phyloP scores from a whole-genome alignment of 371 early-diverging fungal species.

The Apophysomyces elegans region DNA sequence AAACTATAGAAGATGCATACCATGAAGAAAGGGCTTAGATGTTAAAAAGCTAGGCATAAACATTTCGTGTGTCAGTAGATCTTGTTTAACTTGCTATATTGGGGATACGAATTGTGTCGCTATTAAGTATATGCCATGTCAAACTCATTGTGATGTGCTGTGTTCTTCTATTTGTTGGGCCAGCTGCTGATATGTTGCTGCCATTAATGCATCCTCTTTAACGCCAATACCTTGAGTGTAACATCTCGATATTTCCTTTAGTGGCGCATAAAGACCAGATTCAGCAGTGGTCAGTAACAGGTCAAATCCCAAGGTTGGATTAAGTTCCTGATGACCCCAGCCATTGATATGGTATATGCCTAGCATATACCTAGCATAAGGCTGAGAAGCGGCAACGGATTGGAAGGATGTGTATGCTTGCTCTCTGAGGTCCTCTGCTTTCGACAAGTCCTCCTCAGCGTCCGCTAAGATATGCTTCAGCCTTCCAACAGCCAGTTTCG shows the following conservation, averaged over 20 bases:
- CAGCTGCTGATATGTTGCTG: constrained; percentile 3
- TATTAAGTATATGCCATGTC: too few relatives aligned
- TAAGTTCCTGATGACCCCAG: constrained; percentile 20
- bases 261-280: constrained; percentile 17
- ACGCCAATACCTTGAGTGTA: constrained; percentile 30
- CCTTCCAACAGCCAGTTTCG: constrained; percentile 19
- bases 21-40: neutral
- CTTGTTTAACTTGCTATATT: too few relatives aligned
- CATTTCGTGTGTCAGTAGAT: too few relatives aligned
- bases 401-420: constrained; percentile 22
- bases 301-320: constrained; percentile 18
- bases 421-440: constrained; percentile 2
- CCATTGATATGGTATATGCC: constrained; percentile 32
- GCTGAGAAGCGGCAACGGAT: constrained; percentile 1
- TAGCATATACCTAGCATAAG: constrained; percentile 26
- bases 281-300: constrained; percentile 16
- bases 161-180: neutral
- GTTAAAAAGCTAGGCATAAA: too few relatives aligned
- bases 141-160: too few relatives aligned
- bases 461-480: constrained; percentile 22
- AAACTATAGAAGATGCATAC: constrained; percentile 25
- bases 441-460: neutral
- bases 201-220: constrained; percentile 14
- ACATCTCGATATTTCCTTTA: constrained; percentile 25
- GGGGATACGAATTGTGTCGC: too few relatives aligned